A percentile compares a stretch with the other conserved stretches of the same genome.
phyloP scores from a whole-genome alignment of 345 rosid genomes.

The Citrus cavaleriei region DNA sequence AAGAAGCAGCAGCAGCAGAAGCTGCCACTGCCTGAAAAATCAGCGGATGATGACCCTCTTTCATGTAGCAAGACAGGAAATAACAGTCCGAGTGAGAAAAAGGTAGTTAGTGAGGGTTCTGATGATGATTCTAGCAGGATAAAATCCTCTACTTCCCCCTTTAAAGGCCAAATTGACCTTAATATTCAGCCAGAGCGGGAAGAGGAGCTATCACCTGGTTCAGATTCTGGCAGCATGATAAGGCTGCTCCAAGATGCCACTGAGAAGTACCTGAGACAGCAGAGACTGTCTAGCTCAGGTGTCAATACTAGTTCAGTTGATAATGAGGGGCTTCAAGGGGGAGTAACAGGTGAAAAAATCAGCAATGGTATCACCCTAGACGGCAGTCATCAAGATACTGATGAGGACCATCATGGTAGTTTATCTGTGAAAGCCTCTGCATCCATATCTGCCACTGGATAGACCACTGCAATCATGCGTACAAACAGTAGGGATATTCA shows the following conservation, averaged over 20 bases:
- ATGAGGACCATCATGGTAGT: conserved; percentile 17
- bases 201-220: conserved; percentile 62
- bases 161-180: conserved; percentile 77
- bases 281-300: conserved; percentile 26
- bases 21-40: conserved; percentile 32
- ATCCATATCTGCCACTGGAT: conserved; percentile 34
- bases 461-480: background rate
- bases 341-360: conserved; percentile 19
- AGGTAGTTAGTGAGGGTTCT: conserved; percentile 34
- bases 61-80: conserved; percentile 39
- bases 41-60: conserved; percentile 35
- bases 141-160: conserved; percentile 48
- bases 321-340: conserved; percentile 12
- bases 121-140: conserved; percentile 43
- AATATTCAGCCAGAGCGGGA: conserved; percentile 91
- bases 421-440: conserved; percentile 25
- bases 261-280: conserved; percentile 34
- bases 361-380: background rate
- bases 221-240: conserved; percentile 42
- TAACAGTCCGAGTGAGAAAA: conserved; percentile 44
- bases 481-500: background rate
- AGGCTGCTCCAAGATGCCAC: conserved; percentile 41
- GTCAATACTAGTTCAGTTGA: conserved; percentile 20
- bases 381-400: conserved; percentile 24
- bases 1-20: conserved; percentile 40